Conservation (phyloP, 805 yeast genomes). For the Yarrowia divulgata region DNA sequence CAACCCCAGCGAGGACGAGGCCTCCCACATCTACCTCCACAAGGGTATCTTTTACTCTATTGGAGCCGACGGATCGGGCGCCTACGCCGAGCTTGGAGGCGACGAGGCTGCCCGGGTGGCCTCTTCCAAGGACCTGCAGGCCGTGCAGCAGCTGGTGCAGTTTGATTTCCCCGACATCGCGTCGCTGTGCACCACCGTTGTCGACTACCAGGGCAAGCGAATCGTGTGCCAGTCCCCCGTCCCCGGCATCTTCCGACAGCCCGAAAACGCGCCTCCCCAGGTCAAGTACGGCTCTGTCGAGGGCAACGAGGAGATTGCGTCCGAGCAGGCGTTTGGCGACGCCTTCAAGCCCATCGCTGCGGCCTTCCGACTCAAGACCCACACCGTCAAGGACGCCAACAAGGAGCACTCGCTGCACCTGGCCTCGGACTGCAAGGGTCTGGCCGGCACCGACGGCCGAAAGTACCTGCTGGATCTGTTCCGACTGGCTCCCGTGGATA, state of each 20-base stretch:
- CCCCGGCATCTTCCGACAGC: slow-evolving; percentile 78
- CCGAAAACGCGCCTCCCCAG: slow-evolving; percentile 54
- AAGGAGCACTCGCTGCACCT: slow-evolving; percentile 57
- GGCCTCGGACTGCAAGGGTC: slow-evolving; percentile 85
- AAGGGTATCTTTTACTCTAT: slow-evolving; percentile 88
- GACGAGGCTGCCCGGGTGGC: slow-evolving; percentile 85
- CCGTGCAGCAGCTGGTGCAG: slow-evolving; percentile 71
- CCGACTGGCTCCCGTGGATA: slow-evolving; percentile 84
- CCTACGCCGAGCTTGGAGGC: slow-evolving; percentile 73
- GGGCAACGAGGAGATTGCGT: slow-evolving; percentile 58
- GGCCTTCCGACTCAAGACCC: slow-evolving; percentile 78
- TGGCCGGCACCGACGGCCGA: slow-evolving; percentile 84
- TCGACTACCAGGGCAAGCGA: slow-evolving; percentile 89
- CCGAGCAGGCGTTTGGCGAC: slow-evolving; percentile 61
- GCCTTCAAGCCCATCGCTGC: slow-evolving; percentile 69
- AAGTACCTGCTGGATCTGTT: slow-evolving; percentile 83
- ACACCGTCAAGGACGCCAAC: slow-evolving; percentile 61
- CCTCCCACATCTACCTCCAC: slow-evolving; percentile 71
- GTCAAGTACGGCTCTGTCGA: slow-evolving; percentile 81
- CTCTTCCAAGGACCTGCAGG: slow-evolving; percentile 76
- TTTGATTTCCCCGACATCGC: slow-evolving; percentile 68
- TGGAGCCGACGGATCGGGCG: slow-evolving; percentile 73
- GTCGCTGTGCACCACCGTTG: slow-evolving; percentile 80
- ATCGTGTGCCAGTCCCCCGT: slow-evolving; percentile 93
- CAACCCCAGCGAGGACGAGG: slow-evolving; percentile 75